Evolutionary conservation across 2,329 filamentous ascomycete genomes (phyloP), one percentile per base, ranked within the genome.

Genomic region (Exophiala aquamarina): DNA sequence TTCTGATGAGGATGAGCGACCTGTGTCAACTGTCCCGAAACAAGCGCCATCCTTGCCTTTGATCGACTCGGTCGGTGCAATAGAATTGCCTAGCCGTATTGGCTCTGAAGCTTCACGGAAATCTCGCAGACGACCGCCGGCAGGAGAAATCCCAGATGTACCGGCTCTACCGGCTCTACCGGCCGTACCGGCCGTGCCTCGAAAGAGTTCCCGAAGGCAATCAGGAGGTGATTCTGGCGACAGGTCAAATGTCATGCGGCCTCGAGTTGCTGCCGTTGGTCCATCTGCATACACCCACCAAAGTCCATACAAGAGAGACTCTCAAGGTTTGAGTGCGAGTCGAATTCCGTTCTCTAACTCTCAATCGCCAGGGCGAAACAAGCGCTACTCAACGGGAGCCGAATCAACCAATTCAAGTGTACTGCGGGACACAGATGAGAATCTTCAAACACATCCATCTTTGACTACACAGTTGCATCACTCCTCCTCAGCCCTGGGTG

Each of bases 201-300:
- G 86, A 21, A 89, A 85, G 67, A 89, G 84, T 62, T 90, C 87
- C 0, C 83, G 82, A 62, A 77, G 84, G 49, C 68, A 76, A 49
- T 81, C 79, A 19, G 49, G 40, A 20, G 47, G 39, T 31, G 52
- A 33, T 39, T 31, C 34, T 28, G 20, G 54, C 51, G 47, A 52
- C 42, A 37, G 51, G 55, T 50, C 44, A 36, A 26, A 43, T 31
- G 39, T 26, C 11, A 6, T 44, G 35, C 26, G 54, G 47, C 15
- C 46, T 10, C 45, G 49, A 29, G 31, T 44, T 21, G 46, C 41
- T 35, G 40, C 46, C 34, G 44, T 33, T 44, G 51, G 4, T 49
- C 41, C 53, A 46, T 35, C 49, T 45, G 17, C 59, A 59, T 32
- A 59, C 41, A 17, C 15, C 5, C 15, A 29, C 15, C 32, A 29